phyloP scores from a whole-genome alignment of 495 filamentous ascomycete genomes.

The Penicillium coffeae region DNA sequence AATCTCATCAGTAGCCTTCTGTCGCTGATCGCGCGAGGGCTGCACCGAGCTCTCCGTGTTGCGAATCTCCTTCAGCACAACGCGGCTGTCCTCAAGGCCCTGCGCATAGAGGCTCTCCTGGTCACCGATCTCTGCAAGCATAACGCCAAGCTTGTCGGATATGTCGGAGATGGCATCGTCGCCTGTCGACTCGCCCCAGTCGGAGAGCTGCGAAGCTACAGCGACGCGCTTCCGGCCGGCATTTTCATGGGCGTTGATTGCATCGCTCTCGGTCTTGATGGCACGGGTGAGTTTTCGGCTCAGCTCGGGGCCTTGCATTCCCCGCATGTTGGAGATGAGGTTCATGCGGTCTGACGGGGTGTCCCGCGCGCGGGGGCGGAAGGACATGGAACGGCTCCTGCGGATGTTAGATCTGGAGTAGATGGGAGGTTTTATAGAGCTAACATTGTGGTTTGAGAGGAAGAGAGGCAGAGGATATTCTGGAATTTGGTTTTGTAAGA shows the following conservation, averaged over 20 bases:
- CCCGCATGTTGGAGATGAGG: conserved; percentile 73
- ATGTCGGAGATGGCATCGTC: conserved; percentile 87
- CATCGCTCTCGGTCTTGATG: conserved; percentile 86
- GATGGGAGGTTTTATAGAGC: neutral
- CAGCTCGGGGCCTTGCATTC: conserved; percentile 76
- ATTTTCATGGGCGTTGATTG: conserved; percentile 75
- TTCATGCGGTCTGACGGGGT: conserved; percentile 38
- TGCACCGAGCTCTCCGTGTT: conserved; percentile 93
- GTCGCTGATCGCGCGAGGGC: conserved; percentile 78
- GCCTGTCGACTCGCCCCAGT: conserved; percentile 87
- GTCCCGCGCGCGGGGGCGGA: conserved; percentile 51
- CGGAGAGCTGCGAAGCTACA: conserved; percentile 86
- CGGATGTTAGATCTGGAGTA: neutral
- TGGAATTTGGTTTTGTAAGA: too few relatives aligned
- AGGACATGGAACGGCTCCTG: conserved; percentile 60
- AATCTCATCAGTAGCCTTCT: conserved; percentile 87
- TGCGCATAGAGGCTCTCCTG: conserved; percentile 87
- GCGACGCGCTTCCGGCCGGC: conserved; percentile 77
- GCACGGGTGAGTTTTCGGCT: conserved; percentile 80
- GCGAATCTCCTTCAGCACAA: conserved; percentile 79
- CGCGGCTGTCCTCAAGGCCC: conserved; percentile 77
- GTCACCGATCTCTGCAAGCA: conserved; percentile 85
- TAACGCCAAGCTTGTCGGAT: conserved; percentile 88
- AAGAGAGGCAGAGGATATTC: too few relatives aligned
- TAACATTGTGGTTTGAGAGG: too few relatives aligned